These are phyloP conservation scores for Veloboletus limbatus DNA, from an alignment of 1,284 basidiomycete genomes.

Conservation along the genomic window DNA sequence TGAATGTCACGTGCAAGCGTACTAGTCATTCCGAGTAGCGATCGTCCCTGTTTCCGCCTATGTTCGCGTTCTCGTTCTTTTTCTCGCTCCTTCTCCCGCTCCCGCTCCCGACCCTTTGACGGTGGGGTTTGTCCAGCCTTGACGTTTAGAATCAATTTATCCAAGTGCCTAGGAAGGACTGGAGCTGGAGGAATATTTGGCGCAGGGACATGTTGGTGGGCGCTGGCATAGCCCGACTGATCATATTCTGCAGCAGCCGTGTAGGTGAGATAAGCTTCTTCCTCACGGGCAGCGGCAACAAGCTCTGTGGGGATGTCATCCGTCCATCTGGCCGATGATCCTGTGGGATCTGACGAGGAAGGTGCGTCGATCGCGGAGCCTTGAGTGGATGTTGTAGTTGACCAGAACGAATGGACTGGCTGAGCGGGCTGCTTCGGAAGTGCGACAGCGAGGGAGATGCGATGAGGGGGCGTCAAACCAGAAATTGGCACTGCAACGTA, in stretches of 20 bases:
- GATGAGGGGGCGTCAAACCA: slow-evolving; percentile 33
- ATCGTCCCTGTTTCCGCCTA: slow-evolving; percentile 32
- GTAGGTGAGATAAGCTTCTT: slow-evolving; percentile 70
- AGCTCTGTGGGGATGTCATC: slow-evolving; percentile 72
- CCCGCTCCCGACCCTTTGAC: slow-evolving; percentile 35
- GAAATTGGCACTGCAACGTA: slow-evolving; percentile 66
- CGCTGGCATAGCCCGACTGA: slow-evolving; percentile 24
- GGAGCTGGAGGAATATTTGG: slow-evolving; percentile 85
- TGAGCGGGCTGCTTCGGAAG: slow-evolving; percentile 38
- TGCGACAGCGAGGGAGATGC: slow-evolving; percentile 27
- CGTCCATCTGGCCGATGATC: slow-evolving; percentile 61
- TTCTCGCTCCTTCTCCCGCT: slow-evolving; percentile 32
- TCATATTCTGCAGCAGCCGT: slow-evolving; percentile 34
- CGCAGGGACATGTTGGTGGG: slow-evolving; percentile 43
- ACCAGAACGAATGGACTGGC: slow-evolving; percentile 36
- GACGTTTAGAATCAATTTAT: slow-evolving; percentile 90
- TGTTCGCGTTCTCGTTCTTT: slow-evolving; percentile 33
- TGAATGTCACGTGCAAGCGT: slow-evolving; percentile 27
- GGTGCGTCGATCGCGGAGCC: slow-evolving; percentile 23
- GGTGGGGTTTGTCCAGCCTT: slow-evolving; percentile 35
- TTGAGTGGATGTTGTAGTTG: slow-evolving; percentile 38
- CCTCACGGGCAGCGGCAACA: slow-evolving; percentile 75
- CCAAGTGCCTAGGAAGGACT: slow-evolving; percentile 84
- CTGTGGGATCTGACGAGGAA: slow-evolving; percentile 25
- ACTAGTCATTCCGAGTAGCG: slow-evolving; percentile 32